A percentile compares a stretch with the other conserved stretches of the same genome.
Evolutionary conservation across 106 monocot genomes (phyloP).

Genomic region (Posidonia australis): DNA sequence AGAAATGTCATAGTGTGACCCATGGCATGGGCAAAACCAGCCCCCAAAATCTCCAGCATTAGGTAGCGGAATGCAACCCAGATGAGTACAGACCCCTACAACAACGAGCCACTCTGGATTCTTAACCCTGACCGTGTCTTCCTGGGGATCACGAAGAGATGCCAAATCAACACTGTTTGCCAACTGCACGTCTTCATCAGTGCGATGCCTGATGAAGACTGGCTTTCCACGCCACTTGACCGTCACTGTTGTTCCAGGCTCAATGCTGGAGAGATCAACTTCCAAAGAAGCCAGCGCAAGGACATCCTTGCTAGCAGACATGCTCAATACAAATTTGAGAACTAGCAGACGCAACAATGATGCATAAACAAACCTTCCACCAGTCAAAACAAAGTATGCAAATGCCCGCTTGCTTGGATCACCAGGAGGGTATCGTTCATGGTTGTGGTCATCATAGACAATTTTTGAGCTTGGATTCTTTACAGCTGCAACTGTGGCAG

Average conservation of each 20-base stretch:
- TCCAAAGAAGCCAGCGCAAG: slow-evolving; percentile 77
- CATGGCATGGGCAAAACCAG: slow-evolving; percentile 91
- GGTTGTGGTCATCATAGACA: slow-evolving; percentile 59
- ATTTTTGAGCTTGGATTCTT: slow-evolving; percentile 65
- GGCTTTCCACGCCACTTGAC: slow-evolving; percentile 95
- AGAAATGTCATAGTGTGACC: slow-evolving; percentile 74
- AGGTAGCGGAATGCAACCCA: slow-evolving; percentile 79
- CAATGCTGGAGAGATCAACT: slow-evolving; percentile 75
- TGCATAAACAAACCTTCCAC: slow-evolving; percentile 70
- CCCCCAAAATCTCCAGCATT: slow-evolving; percentile 75
- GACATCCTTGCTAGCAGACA: slow-evolving; percentile 78
- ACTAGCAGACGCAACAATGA: slow-evolving; percentile 65
- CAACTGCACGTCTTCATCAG: slow-evolving; percentile 51
- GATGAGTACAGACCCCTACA: slow-evolving; percentile 65
- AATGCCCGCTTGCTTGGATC: slow-evolving; percentile 73
- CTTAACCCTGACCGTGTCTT: slow-evolving; percentile 52
- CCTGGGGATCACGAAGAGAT: slow-evolving; percentile 61
- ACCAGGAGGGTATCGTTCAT: slow-evolving; percentile 66
- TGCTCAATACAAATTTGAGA: slow-evolving; percentile 73
- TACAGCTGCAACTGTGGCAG: slow-evolving; percentile 42
- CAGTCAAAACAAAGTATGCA: slow-evolving; percentile 69
- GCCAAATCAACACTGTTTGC: slow-evolving; percentile 60
- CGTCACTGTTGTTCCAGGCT: slow-evolving; percentile 61
- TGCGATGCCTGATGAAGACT: slow-evolving; percentile 64
- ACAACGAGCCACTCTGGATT: slow-evolving; percentile 83